These are phyloP conservation scores for Nepenthes mirabilis DNA, from an alignment of 148 eudicot genomes.

Conservation along the genomic window DNA sequence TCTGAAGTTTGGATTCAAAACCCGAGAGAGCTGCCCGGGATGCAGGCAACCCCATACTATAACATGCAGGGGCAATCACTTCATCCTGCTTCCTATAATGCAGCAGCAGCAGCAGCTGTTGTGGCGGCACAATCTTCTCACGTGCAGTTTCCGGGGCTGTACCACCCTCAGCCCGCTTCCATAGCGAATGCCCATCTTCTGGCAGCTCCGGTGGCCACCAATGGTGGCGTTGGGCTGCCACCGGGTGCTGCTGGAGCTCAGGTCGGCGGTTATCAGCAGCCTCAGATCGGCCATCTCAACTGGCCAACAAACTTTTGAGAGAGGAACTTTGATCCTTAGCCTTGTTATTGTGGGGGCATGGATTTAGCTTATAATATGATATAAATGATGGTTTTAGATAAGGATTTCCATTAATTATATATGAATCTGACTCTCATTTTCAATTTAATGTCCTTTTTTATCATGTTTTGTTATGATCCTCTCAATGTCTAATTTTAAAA, in stretches of 20 bases:
- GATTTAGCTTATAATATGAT: background rate
- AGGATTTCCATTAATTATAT: no score
- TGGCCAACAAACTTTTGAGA: constrained; percentile 66
- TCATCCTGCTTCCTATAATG: constrained; percentile 59
- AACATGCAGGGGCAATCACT: constrained; percentile 67
- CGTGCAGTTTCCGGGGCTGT: constrained; percentile 72
- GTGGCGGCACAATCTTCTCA: constrained; percentile 66
- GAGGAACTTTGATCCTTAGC: background rate
- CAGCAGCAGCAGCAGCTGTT: constrained; percentile 38
- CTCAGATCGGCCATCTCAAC: constrained; percentile 63
- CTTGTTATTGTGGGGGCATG: background rate
- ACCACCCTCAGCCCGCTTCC: constrained; percentile 47
- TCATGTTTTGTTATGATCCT: no score
- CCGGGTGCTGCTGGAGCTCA: constrained; percentile 52
- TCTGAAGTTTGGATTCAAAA: constrained; percentile 74
- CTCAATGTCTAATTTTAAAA: no score
- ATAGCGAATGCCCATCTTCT: constrained; percentile 66
- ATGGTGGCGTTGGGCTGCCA: constrained; percentile 48
- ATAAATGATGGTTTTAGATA: no score
- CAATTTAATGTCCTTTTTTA: no score
- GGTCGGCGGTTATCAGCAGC: constrained; percentile 58
- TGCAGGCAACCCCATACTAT: constrained; percentile 69
- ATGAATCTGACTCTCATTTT: no score
- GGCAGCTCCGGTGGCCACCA: constrained; percentile 40
- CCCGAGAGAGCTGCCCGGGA: constrained; percentile 50